These are phyloP conservation scores for Stenocarpella maydis DNA, from an alignment of 2,329 filamentous ascomycete genomes.

Conservation along the genomic window DNA sequence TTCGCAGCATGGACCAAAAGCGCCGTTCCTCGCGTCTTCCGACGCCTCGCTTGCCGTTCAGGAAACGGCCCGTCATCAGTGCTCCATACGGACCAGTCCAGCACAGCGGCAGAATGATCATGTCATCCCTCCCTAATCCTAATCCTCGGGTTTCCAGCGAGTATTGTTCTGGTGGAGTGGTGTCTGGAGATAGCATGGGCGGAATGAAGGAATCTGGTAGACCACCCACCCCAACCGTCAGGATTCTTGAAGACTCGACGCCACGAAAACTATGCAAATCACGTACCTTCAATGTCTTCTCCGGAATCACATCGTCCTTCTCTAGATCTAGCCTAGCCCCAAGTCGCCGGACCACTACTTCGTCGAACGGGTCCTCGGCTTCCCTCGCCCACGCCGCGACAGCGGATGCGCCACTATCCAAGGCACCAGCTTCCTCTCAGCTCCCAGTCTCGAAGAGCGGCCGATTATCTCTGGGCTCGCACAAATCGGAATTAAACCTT, in stretches of 20 bases:
- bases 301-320: slow-evolving; percentile 30
- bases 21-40: slow-evolving; percentile 32
- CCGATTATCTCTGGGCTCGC: slow-evolving; percentile 20
- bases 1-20: slow-evolving; percentile 23
- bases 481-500: slow-evolving; percentile 34
- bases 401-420: slow-evolving; percentile 1
- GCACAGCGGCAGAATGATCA: slow-evolving; percentile 10
- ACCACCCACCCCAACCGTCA: not conserved
- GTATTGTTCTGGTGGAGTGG: not conserved
- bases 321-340: slow-evolving; percentile 30
- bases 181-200: not conserved
- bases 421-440: not conserved
- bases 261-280: slow-evolving; percentile 28
- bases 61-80: slow-evolving; percentile 33
- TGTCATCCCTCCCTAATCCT: not conserved
- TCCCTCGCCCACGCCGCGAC: slow-evolving; percentile 31
- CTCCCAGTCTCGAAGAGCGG: slow-evolving; percentile 22
- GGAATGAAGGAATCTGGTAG: not conserved
- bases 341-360: slow-evolving; percentile 21
- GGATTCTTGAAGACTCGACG: slow-evolving; percentile 3
- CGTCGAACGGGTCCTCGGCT: slow-evolving; percentile 26
- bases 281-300: slow-evolving; percentile 30
- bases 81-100: slow-evolving; percentile 31
- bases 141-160: not conserved
- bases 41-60: slow-evolving; percentile 31